Evolutionary conservation across 208 protist species (phyloP), one percentile per base, ranked within the genome.

Genomic region (Wallacemonas sp.): DNA sequence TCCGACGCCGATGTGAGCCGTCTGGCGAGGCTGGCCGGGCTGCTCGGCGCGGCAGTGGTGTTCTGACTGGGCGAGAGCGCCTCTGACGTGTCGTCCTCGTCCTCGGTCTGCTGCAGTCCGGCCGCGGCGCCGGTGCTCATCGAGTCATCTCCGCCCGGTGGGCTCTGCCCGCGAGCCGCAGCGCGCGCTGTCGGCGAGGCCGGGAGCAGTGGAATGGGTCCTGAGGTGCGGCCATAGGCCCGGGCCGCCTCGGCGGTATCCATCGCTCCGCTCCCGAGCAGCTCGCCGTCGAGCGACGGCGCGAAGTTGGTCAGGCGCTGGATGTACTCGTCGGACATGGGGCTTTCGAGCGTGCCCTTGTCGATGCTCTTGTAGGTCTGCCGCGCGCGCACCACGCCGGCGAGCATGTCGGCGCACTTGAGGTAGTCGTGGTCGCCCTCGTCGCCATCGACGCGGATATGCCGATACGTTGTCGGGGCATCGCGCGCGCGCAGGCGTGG

Each of bases 381-480:
- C 11, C 91, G 75, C 10, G 84, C 38, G 11, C 54, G 65, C 28
- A 96, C 81, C n/a, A 89, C 68, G 33, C 73, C 76, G 2, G 87
- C 82, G 25, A 96, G 91, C 23, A 90, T 67, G 29, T 82, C 85
- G 0, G 80, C 91, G 57, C 81, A 93, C 64, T 82, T 91, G 36
- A 80, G 23, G 70, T 90, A 96, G 69, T 96, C 86, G 59, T 77
- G 65, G 61, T 91, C 86, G 26, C 84, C 82, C 57, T 87, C 84
- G 29, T 91, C 91, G 12, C 86, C 91, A 50, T 94, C 86, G 61
- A 92, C 86, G 46, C 80, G 73, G 45, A 96, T 82, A 50, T 86
- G 80, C 44, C 86, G 74, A 52, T 91, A 93, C 29, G 74, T 84
- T 18, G 20, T 29, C 10, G 26, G 18, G 14, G 32, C 61, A 29